Conservation (phyloP, 1,284 basidiomycete species). For the Boletus holoroseus region DNA sequence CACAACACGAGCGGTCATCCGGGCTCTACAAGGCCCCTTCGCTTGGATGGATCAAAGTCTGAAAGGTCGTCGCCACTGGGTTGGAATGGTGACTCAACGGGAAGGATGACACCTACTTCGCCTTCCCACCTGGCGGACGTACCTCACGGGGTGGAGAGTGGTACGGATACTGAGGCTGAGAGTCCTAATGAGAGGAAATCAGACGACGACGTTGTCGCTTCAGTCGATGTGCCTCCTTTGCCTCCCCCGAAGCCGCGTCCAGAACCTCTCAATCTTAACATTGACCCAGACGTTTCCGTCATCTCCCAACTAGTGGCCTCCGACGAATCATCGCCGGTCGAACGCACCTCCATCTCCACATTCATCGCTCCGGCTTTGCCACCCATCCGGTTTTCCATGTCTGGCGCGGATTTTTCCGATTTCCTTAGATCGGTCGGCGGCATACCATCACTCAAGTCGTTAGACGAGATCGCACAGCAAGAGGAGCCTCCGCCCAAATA, state of each 20-base stretch:
- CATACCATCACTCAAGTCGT: conserved; percentile 38
- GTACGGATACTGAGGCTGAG: conserved; percentile 64
- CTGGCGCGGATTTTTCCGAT: conserved; percentile 71
- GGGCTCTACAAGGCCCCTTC: conserved; percentile 14
- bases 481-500: conserved; percentile 21
- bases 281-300: conserved; percentile 23
- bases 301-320: conserved; percentile 35
- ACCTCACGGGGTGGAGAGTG: conserved; percentile 64
- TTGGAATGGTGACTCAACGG: conserved; percentile 23
- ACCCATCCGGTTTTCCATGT: conserved; percentile 79
- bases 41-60: conserved; percentile 19
- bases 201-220: conserved; percentile 28
- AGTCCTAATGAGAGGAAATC: conserved; percentile 37
- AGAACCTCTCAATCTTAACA: conserved; percentile 20
- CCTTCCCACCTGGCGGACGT: conserved; percentile 61
- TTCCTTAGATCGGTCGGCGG: conserved; percentile 54
- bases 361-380: conserved; percentile 77
- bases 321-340: conserved; percentile 49
- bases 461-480: conserved; percentile 41
- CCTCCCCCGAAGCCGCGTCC: conserved; percentile 46
- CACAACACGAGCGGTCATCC: conserved; percentile 9
- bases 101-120: conserved; percentile 46
- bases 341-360: conserved; percentile 63
- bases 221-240: conserved; percentile 38
- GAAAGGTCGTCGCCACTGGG: conserved; percentile 20